These are phyloP conservation scores for Fragilaria crotonensis DNA, from an alignment of 108 stramenopile genomes.

Conservation along the genomic window DNA sequence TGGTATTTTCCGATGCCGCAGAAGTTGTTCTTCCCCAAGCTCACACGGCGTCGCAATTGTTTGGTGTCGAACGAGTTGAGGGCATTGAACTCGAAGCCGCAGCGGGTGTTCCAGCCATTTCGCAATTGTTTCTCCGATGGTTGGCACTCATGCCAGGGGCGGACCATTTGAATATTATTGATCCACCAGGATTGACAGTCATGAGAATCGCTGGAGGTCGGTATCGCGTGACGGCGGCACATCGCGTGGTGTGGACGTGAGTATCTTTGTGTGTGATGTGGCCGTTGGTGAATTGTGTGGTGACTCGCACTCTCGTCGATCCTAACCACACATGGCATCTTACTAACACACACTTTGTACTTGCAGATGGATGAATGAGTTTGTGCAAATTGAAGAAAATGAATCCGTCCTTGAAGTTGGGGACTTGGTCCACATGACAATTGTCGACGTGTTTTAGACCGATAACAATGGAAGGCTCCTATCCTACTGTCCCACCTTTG, in stretches of 20 bases:
- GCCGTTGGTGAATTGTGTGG: too few species aligned
- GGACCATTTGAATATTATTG: constrained; percentile 81
- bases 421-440: constrained; percentile 80
- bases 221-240: constrained; percentile 83
- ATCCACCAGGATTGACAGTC: constrained; percentile 82
- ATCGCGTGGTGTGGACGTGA: constrained; percentile 81
- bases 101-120: constrained; percentile 63
- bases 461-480: constrained; percentile 74
- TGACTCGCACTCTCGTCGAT: too few species aligned
- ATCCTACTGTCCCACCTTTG: constrained; percentile 85
- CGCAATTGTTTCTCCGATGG: constrained; percentile 78
- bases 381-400: constrained; percentile 31
- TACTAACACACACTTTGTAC: neutral
- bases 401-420: constrained; percentile 39
- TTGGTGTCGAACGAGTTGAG: constrained; percentile 71
- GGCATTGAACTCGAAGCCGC: constrained; percentile 87
- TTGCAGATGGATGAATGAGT: constrained; percentile 79
- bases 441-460: constrained; percentile 87
- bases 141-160: constrained; percentile 86
- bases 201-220: constrained; percentile 85
- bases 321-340: too few species aligned
- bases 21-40: constrained; percentile 85
- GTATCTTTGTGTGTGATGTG: neutral
- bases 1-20: constrained; percentile 78
- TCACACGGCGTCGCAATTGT: constrained; percentile 79